Evolutionary conservation across 371 early-diverging fungal genomes (phyloP).

Genomic region (Mortierella sp.): DNA sequence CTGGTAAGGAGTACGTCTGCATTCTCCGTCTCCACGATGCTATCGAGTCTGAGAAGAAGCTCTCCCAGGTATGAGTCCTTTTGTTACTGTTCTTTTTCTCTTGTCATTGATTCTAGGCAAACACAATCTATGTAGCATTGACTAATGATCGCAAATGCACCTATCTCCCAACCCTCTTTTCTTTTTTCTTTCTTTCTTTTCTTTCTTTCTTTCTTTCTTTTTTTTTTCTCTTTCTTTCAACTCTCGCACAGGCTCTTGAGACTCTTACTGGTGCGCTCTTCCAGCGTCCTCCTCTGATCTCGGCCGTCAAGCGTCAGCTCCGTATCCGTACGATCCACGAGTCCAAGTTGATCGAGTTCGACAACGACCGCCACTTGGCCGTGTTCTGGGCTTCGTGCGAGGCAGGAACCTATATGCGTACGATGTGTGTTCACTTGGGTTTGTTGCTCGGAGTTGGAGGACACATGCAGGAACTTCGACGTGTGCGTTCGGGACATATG

Average conservation of each 20-base stretch:
- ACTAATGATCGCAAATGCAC: not conserved
- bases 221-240: conserved; percentile 9
- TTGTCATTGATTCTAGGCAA: not conserved
- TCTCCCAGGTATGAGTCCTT: conserved; percentile 60
- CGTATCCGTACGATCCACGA: conserved; percentile 99
- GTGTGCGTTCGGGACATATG: conserved; percentile 96
- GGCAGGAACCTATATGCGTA: conserved; percentile 99
- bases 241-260: conserved; percentile 76
- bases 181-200: too few species aligned
- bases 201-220: not conserved
- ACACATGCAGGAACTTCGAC: conserved; percentile 99
- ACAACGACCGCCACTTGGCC: conserved; percentile 94
- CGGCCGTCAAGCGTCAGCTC: conserved; percentile 99
- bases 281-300: conserved; percentile 99
- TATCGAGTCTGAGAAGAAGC: conserved; percentile 88
- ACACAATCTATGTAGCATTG: not conserved
- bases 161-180: not conserved
- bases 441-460: conserved; percentile 96
- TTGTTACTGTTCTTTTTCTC: not conserved
- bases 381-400: conserved; percentile 99
- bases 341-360: conserved; percentile 96
- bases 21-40: conserved; percentile 96
- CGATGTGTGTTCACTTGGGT: conserved; percentile 99
- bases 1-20: conserved; percentile 99
- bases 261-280: conserved; percentile 98